Percentiles rank a stretch among this genome's conserved stretches.
Evolutionary conservation across 208 protist genomes (phyloP).

Genomic region (Crithidia brevicula): DNA sequence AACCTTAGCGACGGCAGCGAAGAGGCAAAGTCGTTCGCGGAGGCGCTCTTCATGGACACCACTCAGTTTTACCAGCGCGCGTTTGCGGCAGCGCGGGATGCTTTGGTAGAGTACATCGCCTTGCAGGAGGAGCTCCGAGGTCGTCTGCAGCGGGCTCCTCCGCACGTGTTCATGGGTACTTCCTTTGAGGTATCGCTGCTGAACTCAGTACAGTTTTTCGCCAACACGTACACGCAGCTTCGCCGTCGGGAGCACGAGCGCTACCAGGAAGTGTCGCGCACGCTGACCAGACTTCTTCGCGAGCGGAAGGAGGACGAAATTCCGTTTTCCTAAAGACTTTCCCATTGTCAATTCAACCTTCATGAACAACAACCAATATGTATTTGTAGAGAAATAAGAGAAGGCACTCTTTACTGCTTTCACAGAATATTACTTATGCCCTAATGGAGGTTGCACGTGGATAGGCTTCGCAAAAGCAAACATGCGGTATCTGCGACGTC

Average conservation of each 20-base stretch:
- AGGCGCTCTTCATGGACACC: not conserved
- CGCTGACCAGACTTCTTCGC: not conserved
- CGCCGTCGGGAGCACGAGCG: conserved; percentile 9
- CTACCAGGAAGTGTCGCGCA: conserved; percentile 4
- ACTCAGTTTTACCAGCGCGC: conserved; percentile 1
- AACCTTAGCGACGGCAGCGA: not conserved
- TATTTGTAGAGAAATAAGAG: no score
- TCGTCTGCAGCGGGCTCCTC: not conserved
- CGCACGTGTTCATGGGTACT: not conserved
- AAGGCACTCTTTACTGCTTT: no score
- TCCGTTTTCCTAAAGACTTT: not conserved
- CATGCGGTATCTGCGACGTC: no score
- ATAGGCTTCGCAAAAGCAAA: no score
- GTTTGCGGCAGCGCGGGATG: not conserved
- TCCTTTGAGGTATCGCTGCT: not conserved
- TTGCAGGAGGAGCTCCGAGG: conserved; percentile 5
- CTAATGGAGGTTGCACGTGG: no score
- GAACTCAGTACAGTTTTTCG: conserved; percentile 7
- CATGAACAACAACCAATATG: no score
- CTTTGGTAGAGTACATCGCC: conserved; percentile 7
- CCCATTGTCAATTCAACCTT: no score
- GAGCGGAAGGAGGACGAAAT: not conserved
- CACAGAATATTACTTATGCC: no score
- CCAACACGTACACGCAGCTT: conserved; percentile 17
- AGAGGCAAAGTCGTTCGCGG: not conserved